Evolutionary conservation across 2,329 filamentous ascomycete genomes (phyloP).

Genomic region (Curvularia eragrostidis): DNA sequence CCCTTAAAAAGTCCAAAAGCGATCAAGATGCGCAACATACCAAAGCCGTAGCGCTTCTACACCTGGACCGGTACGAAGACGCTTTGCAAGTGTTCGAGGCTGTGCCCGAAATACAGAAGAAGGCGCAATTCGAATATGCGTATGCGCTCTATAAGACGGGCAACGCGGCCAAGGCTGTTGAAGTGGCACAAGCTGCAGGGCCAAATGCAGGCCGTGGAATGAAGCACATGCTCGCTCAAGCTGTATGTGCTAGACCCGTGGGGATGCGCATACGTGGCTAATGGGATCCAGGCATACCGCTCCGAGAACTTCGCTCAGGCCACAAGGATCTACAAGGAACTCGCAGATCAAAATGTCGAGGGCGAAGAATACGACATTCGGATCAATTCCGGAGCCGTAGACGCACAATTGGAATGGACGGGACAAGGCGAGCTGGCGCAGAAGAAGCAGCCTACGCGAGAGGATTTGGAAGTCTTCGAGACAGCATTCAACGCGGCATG

Average conservation of each 20-base stretch:
- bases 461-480: slow-evolving; percentile 78
- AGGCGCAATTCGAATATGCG: slow-evolving; percentile 72
- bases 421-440: slow-evolving; percentile 60
- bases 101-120: slow-evolving; percentile 64
- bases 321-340: slow-evolving; percentile 66
- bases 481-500: slow-evolving; percentile 83
- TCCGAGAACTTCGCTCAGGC: slow-evolving; percentile 75
- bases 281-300: slow-evolving; percentile 66
- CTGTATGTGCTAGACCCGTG: slow-evolving; percentile 51
- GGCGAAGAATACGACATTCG: slow-evolving; percentile 76
- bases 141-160: slow-evolving; percentile 87
- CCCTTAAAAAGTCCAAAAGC: slow-evolving; percentile 64
- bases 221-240: slow-evolving; percentile 67
- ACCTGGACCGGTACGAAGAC: slow-evolving; percentile 82
- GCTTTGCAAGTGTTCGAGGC: slow-evolving; percentile 72
- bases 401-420: slow-evolving; percentile 76
- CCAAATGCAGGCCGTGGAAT: slow-evolving; percentile 55
- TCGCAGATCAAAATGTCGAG: slow-evolving; percentile 58
- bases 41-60: slow-evolving; percentile 76
- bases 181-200: slow-evolving; percentile 54
- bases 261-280: slow-evolving; percentile 17
- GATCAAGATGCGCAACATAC: slow-evolving; percentile 70
- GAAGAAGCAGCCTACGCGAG: slow-evolving; percentile 63
- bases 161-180: slow-evolving; percentile 68
- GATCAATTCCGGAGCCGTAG: slow-evolving; percentile 76